Conservation (phyloP, 1,284 basidiomycete species). For the Rhizopogon hawkerae region DNA sequence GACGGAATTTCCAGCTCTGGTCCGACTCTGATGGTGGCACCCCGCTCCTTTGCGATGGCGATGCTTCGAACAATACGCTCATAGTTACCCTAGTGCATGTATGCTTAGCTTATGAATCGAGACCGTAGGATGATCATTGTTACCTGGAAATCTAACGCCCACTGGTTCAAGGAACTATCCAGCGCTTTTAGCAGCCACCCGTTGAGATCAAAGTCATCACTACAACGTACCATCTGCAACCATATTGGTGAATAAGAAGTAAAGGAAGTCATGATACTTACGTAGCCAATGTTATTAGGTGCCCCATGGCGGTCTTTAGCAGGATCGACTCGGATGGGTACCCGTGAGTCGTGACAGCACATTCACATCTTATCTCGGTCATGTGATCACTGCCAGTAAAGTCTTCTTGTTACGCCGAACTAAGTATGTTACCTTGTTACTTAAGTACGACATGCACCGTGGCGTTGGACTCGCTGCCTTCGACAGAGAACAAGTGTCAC, state of each 20-base stretch:
- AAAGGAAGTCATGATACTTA: slow-evolving; percentile 26
- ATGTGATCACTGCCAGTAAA: background rate
- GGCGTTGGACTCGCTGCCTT: slow-evolving; percentile 72
- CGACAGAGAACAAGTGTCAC: slow-evolving; percentile 63
- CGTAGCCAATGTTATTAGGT: slow-evolving; percentile 75
- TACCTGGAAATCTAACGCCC: slow-evolving; percentile 91
- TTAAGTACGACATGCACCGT: slow-evolving; percentile 44
- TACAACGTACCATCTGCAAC: slow-evolving; percentile 35
- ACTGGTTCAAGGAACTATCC: slow-evolving; percentile 85
- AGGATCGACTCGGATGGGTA: too few relatives aligned
- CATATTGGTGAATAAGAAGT: slow-evolving; percentile 8
- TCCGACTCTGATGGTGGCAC: slow-evolving; percentile 92
- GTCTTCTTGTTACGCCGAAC: too few relatives aligned
- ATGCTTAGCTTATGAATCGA: background rate
- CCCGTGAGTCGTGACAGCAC: too few relatives aligned
- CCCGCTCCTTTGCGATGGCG: slow-evolving; percentile 74
- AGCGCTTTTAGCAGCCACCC: background rate
- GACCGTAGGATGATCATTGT: slow-evolving; percentile 4
- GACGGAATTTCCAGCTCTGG: slow-evolving; percentile 98
- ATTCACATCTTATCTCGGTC: slow-evolving; percentile 13
- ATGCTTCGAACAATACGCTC: slow-evolving; percentile 90
- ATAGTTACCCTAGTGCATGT: slow-evolving; percentile 69
- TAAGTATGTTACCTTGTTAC: too few relatives aligned
- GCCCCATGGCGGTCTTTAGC: slow-evolving; percentile 47
- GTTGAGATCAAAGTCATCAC: background rate